Evolutionary conservation across 768 basidiomycete species (phyloP), one percentile per base, ranked within the genome.

Genomic region (Lactarius indigo): DNA sequence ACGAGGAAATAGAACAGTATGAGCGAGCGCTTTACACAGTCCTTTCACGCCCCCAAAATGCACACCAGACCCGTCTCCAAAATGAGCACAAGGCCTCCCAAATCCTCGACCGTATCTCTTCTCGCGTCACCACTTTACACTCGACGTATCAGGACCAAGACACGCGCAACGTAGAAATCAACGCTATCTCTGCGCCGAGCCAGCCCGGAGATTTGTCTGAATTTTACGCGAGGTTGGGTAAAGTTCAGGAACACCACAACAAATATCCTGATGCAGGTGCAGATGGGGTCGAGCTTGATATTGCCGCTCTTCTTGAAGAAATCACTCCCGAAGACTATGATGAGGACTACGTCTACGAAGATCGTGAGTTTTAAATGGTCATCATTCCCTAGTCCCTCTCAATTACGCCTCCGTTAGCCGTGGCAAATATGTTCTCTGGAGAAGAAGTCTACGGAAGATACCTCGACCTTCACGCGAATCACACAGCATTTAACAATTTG

Each of bases 381-480:
- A 41, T 63, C 8, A 17, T 10, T 42, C 20, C n/a, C 12, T 41
- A 13, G 7, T 4, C 60, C 30, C 5, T n/a, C 47, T 57, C 47
- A 66, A 64, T 56, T 64, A 70, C 64, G 57, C 56, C 64, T 26
- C 52, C 66, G 50, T 35, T 50, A 94, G 92, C 90, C 61, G 82
- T 94, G 63, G 88, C 90, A 41, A 77, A 92, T 59, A 77, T 96
- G 71, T 99, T 99, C 79, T 96, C 96, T 15, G 97, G 97, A 39
- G 96, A 98, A 80, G 97, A 99, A 75, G 84, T 85, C 9, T 93
- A 96, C 71, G 97, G 97, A 60, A 92, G 92, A 77, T 98, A 96
- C 75, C 85, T 98, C 68, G 97, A 99, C 76, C 76, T 99, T 64
- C 92, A 98, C 76, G 81, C 87, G 59, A 88, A 92, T 66, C 97